phyloP scores from a whole-genome alignment of 2,329 filamentous ascomycete genomes.

The Pseudogymnoascus sp. region DNA sequence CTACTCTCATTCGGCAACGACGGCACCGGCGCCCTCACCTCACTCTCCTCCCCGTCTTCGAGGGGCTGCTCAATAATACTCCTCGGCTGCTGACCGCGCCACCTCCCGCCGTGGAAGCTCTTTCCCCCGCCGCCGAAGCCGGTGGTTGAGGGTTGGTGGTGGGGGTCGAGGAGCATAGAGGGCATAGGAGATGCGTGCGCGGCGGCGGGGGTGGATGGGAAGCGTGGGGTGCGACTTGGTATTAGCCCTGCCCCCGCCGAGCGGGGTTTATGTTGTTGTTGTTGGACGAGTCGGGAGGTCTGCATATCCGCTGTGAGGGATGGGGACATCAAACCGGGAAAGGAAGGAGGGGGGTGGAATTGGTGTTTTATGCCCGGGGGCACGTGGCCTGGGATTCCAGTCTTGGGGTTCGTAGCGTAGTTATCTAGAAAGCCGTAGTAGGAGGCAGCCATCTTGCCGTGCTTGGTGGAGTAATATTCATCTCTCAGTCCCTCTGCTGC shows the following conservation, averaged over 20 bases:
- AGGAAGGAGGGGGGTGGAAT: slow-evolving; percentile 68
- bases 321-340: slow-evolving; percentile 61
- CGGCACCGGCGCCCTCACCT: slow-evolving; percentile 16
- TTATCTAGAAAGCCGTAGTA: slow-evolving; percentile 93
- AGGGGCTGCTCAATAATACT: slow-evolving; percentile 48
- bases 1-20: slow-evolving; percentile 22
- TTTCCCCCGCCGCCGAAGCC: slow-evolving; percentile 32
- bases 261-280: slow-evolving; percentile 34
- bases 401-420: slow-evolving; percentile 68
- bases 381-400: slow-evolving; percentile 52
- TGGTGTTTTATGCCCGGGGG: slow-evolving; percentile 46
- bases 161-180: slow-evolving; percentile 65
- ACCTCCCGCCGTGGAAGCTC: slow-evolving; percentile 39
- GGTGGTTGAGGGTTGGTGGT: slow-evolving; percentile 57
- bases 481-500: slow-evolving; percentile 61
- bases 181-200: slow-evolving; percentile 47
- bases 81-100: slow-evolving; percentile 33
- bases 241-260: slow-evolving; percentile 26
- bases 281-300: background rate
- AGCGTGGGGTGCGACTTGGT: slow-evolving; percentile 34
- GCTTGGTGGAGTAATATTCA: slow-evolving; percentile 90
- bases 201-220: slow-evolving; percentile 29
- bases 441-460: slow-evolving; percentile 97
- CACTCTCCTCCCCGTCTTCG: slow-evolving; percentile 31
- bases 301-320: slow-evolving; percentile 46